A percentile compares a stretch with the other conserved stretches of the same genome.
Conservation (phyloP, 208 protist genomes). For the Leishmania guyanensis region DNA sequence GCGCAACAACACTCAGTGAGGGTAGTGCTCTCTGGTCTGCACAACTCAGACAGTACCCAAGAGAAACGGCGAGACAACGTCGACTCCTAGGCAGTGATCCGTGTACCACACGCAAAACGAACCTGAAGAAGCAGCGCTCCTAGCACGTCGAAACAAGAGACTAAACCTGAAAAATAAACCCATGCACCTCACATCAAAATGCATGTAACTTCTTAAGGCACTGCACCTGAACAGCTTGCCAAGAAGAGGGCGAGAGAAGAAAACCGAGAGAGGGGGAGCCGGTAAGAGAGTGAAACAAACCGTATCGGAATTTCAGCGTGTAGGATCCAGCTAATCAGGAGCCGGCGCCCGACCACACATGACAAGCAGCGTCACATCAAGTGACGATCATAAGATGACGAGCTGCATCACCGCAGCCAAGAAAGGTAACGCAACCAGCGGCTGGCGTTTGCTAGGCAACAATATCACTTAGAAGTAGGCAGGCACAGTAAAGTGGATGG, state of each 20-base stretch:
- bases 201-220: neutral
- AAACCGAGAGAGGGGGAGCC: neutral
- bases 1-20: neutral
- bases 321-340: neutral
- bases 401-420: neutral
- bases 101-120: neutral
- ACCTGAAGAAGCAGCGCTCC: neutral
- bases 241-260: neutral
- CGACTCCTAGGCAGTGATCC: neutral
- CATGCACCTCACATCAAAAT: neutral
- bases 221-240: neutral
- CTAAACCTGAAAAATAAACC: neutral
- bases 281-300: neutral
- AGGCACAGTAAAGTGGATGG: neutral
- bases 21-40: neutral
- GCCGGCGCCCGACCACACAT: neutral
- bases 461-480: neutral
- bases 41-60: neutral
- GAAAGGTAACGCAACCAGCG: neutral
- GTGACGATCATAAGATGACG: neutral
- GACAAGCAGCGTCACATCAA: neutral
- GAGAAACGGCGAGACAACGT: neutral
- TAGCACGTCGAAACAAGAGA: neutral
- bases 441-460: neutral
- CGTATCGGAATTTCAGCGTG: neutral